A percentile compares a stretch with the other conserved stretches of the same genome.
These are phyloP conservation scores for Zygosaccharomyces kombuchaensis DNA, from an alignment of 805 yeast genomes.

Conservation along the genomic window DNA sequence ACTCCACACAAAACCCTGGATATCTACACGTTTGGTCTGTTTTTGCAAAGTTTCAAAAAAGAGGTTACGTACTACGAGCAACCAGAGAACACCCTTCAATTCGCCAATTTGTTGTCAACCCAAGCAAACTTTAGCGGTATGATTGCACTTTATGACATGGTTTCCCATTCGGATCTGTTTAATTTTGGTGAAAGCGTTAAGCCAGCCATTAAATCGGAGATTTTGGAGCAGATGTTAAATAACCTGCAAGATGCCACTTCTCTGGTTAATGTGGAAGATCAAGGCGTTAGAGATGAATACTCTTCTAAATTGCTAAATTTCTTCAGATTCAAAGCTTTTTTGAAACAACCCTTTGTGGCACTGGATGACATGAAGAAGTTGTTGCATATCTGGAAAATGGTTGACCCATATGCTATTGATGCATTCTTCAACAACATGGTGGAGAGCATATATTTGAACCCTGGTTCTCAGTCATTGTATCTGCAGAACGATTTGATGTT, in stretches of 20 bases:
- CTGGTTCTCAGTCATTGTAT: slow-evolving; percentile 16
- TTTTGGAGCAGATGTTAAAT: slow-evolving; percentile 29
- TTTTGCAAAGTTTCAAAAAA: slow-evolving; percentile 22
- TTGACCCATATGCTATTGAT: slow-evolving; percentile 20
- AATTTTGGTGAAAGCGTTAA: slow-evolving; percentile 6
- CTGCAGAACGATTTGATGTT: slow-evolving; percentile 20
- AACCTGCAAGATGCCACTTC: slow-evolving; percentile 24
- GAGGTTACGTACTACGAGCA: slow-evolving; percentile 9
- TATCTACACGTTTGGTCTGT: slow-evolving; percentile 23
- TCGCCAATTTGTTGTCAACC: slow-evolving; percentile 28
- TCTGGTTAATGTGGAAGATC: slow-evolving; percentile 14
- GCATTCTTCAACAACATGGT: slow-evolving; percentile 31
- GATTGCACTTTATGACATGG: slow-evolving; percentile 19
- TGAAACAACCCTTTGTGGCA: slow-evolving; percentile 21
- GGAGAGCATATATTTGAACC: slow-evolving; percentile 29
- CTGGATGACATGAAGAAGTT: slow-evolving; percentile 20
- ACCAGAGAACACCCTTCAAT: slow-evolving; percentile 27
- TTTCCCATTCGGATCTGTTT: slow-evolving; percentile 13
- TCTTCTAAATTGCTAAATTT: slow-evolving; percentile 22
- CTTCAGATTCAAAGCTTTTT: slow-evolving; percentile 27
- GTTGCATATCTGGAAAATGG: slow-evolving; percentile 23
- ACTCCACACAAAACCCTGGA: slow-evolving; percentile 21
- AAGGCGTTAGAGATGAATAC: slow-evolving; percentile 6
- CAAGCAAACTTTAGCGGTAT: slow-evolving; percentile 17
- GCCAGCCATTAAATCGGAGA: slow-evolving; percentile 11